Percentiles rank a stretch among this genome's conserved stretches.
These are phyloP conservation scores for Suillus variegatus DNA, from an alignment of 768 basidiomycete genomes.

Conservation along the genomic window DNA sequence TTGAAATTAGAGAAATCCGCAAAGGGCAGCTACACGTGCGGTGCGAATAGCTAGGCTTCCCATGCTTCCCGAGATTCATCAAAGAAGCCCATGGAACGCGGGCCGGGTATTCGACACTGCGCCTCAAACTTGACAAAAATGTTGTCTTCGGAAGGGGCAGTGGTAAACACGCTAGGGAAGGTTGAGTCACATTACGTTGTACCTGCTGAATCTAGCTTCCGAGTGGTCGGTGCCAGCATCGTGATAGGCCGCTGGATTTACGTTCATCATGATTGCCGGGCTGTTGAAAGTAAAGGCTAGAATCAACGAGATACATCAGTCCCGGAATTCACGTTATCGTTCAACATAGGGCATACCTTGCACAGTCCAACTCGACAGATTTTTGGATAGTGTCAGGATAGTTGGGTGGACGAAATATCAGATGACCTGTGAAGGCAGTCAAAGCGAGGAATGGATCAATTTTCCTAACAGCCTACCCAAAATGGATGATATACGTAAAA, in stretches of 20 bases:
- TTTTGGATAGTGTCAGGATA: neutral
- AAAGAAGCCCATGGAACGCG: neutral
- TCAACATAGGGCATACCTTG: neutral
- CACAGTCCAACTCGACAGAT: neutral
- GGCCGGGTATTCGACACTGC: neutral
- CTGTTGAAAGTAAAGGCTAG: neutral
- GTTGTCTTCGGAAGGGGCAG: neutral
- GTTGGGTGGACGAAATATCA: neutral
- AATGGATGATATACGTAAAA: neutral
- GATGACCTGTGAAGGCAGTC: no score
- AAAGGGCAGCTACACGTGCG: neutral
- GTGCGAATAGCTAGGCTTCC: neutral
- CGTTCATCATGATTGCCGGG: neutral
- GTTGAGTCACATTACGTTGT: neutral
- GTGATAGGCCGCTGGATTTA: neutral
- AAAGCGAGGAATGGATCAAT: no score
- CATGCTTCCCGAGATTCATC: neutral
- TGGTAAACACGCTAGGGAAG: neutral
- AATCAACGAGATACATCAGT: neutral
- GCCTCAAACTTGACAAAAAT: neutral
- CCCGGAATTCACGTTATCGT: neutral
- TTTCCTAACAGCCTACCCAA: neutral
- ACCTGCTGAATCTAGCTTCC: neutral
- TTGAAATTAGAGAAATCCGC: neutral
- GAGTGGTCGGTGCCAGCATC: neutral